Base-by-base conservation (phyloP, 306 rosid genomes). In the Trifolium pratense region DNA sequence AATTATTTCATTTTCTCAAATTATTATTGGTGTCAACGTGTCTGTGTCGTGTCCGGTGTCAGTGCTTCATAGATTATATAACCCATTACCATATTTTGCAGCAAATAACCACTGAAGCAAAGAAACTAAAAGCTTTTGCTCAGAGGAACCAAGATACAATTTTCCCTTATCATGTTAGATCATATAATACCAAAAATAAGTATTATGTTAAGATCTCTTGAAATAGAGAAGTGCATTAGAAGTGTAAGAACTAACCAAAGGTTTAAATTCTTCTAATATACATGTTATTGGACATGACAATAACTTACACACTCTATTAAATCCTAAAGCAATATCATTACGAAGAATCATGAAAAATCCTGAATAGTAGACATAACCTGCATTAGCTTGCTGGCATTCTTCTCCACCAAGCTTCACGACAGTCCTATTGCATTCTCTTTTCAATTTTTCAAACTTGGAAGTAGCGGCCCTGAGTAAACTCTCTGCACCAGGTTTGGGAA, bases 401-500 rank as follows among this genome's bases (percentile, higher is more conserved):
- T 75, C 85, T 78, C 79, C 91, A 45, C 72, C 81, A 73, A 48
- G 81, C 82, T 84, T 88, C 49, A 14, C 12, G 81, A 63, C 73
- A 49, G 70, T 86, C 72, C 80, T 86, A 66, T 8, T 52, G 81
- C 71, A 26, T 26, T 78, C 86, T 89, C 59, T 86, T 85, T 85
- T 93, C 39, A 91, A 59, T 82, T 84, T 93, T 76, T 88, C 92
- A 82, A 93, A 93, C 73, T 55, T 86, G 75, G 72, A 84, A 57
- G 92, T 69, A 26, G 94, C 93, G 77, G 83, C 86, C 83, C 67
- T 91, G 29, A 91, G 91, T 66, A 91, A 81, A 71, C 60, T 79
- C 68, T 87, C 94, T 1, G 83, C 89, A 51, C 90, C 90, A 48
- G 88, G 71, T 52, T 84, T 82, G 52, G 96, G 96, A 71, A 84